Base-by-base conservation (phyloP, 345 rosid species). In the Mangifera indica region DNA sequence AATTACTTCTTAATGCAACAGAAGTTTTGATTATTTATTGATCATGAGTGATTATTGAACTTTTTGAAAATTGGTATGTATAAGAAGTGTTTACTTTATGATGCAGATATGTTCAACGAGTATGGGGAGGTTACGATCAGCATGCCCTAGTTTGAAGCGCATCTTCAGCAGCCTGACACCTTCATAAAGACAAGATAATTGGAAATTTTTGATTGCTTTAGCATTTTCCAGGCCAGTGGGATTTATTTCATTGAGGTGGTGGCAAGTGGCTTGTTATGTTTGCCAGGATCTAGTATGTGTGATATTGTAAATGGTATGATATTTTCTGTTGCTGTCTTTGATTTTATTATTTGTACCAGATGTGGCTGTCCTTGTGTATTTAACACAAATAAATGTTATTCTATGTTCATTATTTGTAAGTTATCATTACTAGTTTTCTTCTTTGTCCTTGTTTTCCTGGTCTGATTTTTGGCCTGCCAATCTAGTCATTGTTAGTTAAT, bases 81-180 rank as follows among this genome's bases (percentile, higher is more conserved):
- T n/a, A 37, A 37, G 42, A 6, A 7, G 42, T 1, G 42, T 37
- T 37, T 37, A 37, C 8, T 37, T 7, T 5, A 5, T 5, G 1
- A 37, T 5, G 21, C 73, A 93, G 98, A 84, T 93, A 79, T 83
- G 77, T 63, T 81, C 96, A 29, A 79, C 75, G 78, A 88, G 93
- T 82, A 87, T 91, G 93, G 86, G 81, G 67, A 83, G 77, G 75
- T 79, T 91, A 67, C 91, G 98, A 6, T 49, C 72, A 26, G 85
- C 81, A 8, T 87, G 91, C 63, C 93, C 88, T 3, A 91, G 96
- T 84, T 76, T 93, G 87, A 93, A 91, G 88, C 93, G 98, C 4
- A 84, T 91, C 72, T 93, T 82, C 71, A 85, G 87, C 78, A 86
- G 91, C 86, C 70, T 75, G 70, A 70, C 74, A 13, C 67, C 81